Evolutionary conservation across 2,329 filamentous ascomycete genomes (phyloP), one percentile per base, ranked within the genome.

Genomic region (Amylocarpus encephaloides): DNA sequence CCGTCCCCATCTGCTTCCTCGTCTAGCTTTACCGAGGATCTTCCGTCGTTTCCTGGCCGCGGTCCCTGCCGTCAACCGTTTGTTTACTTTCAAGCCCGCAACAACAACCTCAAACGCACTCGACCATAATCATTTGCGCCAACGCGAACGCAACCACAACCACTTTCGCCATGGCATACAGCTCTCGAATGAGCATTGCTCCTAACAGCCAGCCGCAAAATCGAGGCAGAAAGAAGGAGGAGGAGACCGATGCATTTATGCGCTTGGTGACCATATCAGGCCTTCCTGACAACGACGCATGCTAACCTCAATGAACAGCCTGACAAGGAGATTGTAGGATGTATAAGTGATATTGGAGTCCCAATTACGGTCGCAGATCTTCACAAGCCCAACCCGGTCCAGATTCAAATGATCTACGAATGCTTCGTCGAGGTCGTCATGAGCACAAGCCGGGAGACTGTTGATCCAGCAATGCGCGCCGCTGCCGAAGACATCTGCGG

Each of bases 321-420:
- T 6, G 81, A 82, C 67, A 76, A 76, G 63, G 93, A 98, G 68
- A 96, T 98, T 54, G 92, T 92, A 60, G 90, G 88, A 67, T 98
- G 93, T 70, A 96, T 98, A 72, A 93, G 86, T 64, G 93, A 97
- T 68, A 95, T 97, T 63, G 92, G 92, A 52, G 91, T 97, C 62
- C 83, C 82, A 26, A 96, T 97, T 69, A 86, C 82, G 33, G 76
- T 91, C 15, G 80, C 86, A 54, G 92, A 98, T 70, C 78, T 98
- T 36, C 83, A 92, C 62, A 97, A 96, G 66, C 93, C 93, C 5
- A 95, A 95, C 62, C 86, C 93, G 2, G 81, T 92, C 53, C 90
- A 95, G 64, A 91, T 97, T 48, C 93, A 98, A 70, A 90, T 93
- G 75, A 90, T 98, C 46, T 95, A 97, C 66, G 93, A 98, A 76